Base-by-base conservation (phyloP, 1,284 basidiomycete genomes). In the Ustilago lituana region DNA sequence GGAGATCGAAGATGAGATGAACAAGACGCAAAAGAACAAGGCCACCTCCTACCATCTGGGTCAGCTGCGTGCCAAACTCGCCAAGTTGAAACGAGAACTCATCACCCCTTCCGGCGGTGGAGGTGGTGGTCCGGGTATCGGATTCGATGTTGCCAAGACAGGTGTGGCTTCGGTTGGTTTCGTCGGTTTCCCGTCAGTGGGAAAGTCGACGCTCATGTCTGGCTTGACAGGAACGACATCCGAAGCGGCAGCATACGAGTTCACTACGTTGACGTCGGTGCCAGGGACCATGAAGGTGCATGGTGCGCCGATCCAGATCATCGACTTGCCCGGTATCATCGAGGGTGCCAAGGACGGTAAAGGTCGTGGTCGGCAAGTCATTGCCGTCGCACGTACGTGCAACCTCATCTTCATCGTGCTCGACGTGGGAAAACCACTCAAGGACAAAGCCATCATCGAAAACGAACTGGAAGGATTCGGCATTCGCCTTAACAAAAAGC, bases 351-450 rank as follows among this genome's bases (percentile, higher is more conserved):
- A 95, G 82, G 96, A 99, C 80, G 95, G 95, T 68, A 90, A 94
- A 83, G 96, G 96, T 85, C 87, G 96, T 86, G 96, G 96, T 87
- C 89, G 92, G 77, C 96, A 99, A 87, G 95, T 88, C 60, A 88
- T 88, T 81, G 94, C 94, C 65, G 94, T 98, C 68, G 94, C 94
- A 19, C 89, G 95, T 67, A 98, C 96, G 41, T 98, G 96, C 83
- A 94, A 98, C 83, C 89, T 98, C 44, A 98, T 99, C 73, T 98
- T 98, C 83, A 98, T 99, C 82, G 91, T 98, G 26, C 88, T 99
- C 36, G 96, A 99, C 79, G 96, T 98, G 12, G 87, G 96, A 36
- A 99, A 98, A 84, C 96, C 96, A 11, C 87, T 98, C 22, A 66
- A 90, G 38, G 95, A 99, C 85, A 93, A 98, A 80, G 90, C 88